Conservation (phyloP, 345 rosid genomes). For the Populus euphratica region DNA sequence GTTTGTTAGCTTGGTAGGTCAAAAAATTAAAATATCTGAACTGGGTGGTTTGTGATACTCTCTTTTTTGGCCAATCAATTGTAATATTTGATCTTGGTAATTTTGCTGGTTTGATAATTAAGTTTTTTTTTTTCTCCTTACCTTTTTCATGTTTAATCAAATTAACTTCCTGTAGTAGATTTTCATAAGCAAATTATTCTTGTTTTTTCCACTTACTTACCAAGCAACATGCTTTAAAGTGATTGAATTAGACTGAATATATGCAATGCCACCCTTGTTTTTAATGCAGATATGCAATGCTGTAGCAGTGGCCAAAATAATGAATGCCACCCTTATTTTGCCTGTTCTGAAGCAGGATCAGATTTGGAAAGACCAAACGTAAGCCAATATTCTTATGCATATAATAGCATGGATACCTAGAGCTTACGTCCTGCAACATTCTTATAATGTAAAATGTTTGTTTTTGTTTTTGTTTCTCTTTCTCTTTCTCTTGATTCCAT, state of each 20-base stretch:
- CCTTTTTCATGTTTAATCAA: background rate
- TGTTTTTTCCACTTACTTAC: background rate
- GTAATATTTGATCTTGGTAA: background rate
- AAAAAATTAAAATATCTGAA: background rate
- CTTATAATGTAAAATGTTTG: background rate
- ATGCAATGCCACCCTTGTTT: background rate
- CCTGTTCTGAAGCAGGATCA: conserved; percentile 99
- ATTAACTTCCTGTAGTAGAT: background rate
- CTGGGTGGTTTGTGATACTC: background rate
- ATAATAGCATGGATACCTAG: background rate
- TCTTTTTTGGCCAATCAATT: background rate
- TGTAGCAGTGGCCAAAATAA: conserved; percentile 95
- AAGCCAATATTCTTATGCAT: conserved; percentile 17
- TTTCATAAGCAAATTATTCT: background rate
- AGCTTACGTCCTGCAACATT: background rate
- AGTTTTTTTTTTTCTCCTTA: background rate
- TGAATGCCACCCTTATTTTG: conserved; percentile 96
- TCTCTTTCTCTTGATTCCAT: background rate
- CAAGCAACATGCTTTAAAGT: conserved; percentile 5
- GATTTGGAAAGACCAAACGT: conserved; percentile 99
- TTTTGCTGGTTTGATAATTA: background rate
- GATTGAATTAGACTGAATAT: background rate
- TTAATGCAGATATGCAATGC: conserved; percentile 93
- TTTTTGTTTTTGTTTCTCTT: background rate
- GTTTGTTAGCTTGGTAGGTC: background rate